Conservation (phyloP, 148 eudicot genomes). For the Fallopia convolvulus region DNA sequence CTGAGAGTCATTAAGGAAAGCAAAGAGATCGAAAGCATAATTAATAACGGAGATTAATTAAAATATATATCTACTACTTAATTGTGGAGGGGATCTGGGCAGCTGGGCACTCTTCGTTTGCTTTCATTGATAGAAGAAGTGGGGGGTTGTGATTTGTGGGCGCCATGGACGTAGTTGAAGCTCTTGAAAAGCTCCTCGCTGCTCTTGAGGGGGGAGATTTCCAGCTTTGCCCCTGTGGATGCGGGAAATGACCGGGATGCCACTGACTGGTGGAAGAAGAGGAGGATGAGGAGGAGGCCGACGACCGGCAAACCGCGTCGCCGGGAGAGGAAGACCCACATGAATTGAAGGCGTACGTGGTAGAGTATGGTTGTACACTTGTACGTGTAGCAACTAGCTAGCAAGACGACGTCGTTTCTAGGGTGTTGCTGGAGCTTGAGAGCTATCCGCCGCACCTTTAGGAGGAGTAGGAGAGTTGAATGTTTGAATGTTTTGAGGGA, state of each 20-base stretch:
- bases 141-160: neutral
- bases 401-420: neutral
- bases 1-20: too few relatives aligned
- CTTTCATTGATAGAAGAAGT: constrained; percentile 11
- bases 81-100: constrained; percentile 86
- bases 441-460: neutral
- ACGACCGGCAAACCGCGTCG: neutral
- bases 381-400: too few relatives aligned
- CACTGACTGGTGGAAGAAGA: neutral
- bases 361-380: too few relatives aligned
- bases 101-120: constrained; percentile 66
- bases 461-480: too few relatives aligned
- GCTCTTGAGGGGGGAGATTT: neutral
- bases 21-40: too few relatives aligned
- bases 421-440: too few relatives aligned
- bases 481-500: too few relatives aligned
- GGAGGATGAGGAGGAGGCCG: neutral
- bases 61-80: neutral
- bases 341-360: neutral
- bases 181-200: neutral
- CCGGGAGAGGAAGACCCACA: constrained; percentile 8
- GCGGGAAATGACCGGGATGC: neutral
- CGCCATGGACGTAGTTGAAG: neutral
- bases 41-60: neutral
- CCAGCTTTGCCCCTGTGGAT: too few relatives aligned